Conservation (phyloP, 2,329 filamentous ascomycete species). For the Annulohypoxylon truncatum region DNA sequence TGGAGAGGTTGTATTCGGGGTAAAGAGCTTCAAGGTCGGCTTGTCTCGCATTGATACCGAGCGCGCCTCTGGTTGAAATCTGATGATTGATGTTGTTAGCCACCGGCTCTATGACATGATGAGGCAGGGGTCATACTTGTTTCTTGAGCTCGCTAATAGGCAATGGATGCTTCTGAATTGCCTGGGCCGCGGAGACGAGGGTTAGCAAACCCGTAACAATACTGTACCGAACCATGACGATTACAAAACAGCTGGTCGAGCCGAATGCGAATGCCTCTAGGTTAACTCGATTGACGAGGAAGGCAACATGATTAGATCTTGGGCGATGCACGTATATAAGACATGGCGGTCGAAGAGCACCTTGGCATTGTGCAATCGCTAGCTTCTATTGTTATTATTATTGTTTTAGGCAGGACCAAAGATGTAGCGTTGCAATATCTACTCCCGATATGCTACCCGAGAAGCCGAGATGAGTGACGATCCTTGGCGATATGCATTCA, state of each 20-base stretch:
- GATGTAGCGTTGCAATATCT: conserved; percentile 26
- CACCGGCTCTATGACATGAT: not conserved
- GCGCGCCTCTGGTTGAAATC: conserved; percentile 29
- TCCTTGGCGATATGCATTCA: conserved; percentile 31
- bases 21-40: conserved; percentile 46
- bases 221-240: conserved; percentile 36
- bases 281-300: conserved; percentile 8
- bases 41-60: conserved; percentile 31
- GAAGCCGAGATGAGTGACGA: conserved; percentile 34
- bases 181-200: conserved; percentile 41
- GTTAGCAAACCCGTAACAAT: conserved; percentile 36
- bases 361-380: conserved; percentile 38
- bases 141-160: conserved; percentile 48
- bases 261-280: not conserved
- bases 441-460: conserved; percentile 22
- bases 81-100: conserved; percentile 28
- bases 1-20: conserved; percentile 56
- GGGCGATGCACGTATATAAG: conserved; percentile 21
- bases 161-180: conserved; percentile 44
- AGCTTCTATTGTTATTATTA: conserved; percentile 22
- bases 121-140: conserved; percentile 37
- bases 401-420: conserved; percentile 40
- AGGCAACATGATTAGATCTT: conserved; percentile 12
- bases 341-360: conserved; percentile 10
- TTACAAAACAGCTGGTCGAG: conserved; percentile 7